phyloP scores from a whole-genome alignment of 2,329 filamentous ascomycete species.

The Epichloe uncinata region DNA sequence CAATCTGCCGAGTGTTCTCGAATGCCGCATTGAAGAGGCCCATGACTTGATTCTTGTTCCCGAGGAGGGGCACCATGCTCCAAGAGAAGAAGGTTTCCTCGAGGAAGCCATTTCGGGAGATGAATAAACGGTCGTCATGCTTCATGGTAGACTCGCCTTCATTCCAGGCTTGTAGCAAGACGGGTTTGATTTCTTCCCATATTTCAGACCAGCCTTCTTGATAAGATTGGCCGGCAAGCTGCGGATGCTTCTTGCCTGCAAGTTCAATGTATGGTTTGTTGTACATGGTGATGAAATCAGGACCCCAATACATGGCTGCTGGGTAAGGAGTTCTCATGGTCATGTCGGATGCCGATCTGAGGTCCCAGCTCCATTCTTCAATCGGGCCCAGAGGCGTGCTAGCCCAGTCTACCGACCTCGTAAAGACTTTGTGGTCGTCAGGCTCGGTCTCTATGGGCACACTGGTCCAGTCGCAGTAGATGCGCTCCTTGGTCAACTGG shows the following conservation, averaged over 20 bases:
- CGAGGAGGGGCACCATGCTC: slow-evolving; percentile 66
- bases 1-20: slow-evolving; percentile 63
- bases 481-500: slow-evolving; percentile 12
- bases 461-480: slow-evolving; percentile 5
- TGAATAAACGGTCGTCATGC: slow-evolving; percentile 63
- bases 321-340: slow-evolving; percentile 42
- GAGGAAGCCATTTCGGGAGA: slow-evolving; percentile 51
- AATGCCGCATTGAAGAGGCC: slow-evolving; percentile 69
- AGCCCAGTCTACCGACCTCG: slow-evolving; percentile 31
- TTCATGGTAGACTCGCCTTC: slow-evolving; percentile 71
- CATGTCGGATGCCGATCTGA: slow-evolving; percentile 32
- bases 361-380: slow-evolving; percentile 29
- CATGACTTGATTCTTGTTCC: slow-evolving; percentile 56
- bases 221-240: slow-evolving; percentile 46
- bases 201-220: slow-evolving; percentile 55
- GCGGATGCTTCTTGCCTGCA: slow-evolving; percentile 51
- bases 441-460: slow-evolving; percentile 1
- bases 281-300: slow-evolving; percentile 49
- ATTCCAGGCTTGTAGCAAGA: slow-evolving; percentile 51
- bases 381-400: slow-evolving; percentile 33
- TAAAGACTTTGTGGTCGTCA: slow-evolving; percentile 21
- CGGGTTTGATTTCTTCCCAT: slow-evolving; percentile 54
- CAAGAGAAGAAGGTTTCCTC: slow-evolving; percentile 75
- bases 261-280: slow-evolving; percentile 53
- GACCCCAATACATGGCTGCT: slow-evolving; percentile 49